These are phyloP conservation scores for Casuarina equisetifolia DNA, from an alignment of 306 rosid species.

Conservation along the genomic window DNA sequence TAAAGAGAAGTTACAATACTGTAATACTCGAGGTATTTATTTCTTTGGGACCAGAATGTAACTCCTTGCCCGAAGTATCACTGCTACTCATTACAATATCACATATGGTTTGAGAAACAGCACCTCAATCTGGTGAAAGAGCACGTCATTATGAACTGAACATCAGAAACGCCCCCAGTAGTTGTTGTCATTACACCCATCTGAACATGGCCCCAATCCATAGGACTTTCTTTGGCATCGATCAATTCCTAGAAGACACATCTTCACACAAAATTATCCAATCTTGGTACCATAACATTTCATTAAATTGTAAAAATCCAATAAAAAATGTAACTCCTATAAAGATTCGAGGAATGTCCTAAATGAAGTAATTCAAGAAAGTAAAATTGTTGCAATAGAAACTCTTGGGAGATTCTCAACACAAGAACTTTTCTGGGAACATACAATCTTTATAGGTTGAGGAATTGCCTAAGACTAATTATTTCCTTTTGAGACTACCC, in stretches of 20 bases:
- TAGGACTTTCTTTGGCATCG: neutral
- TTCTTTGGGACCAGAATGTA: too few relatives aligned
- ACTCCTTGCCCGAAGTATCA: too few relatives aligned
- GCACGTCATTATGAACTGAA: neutral
- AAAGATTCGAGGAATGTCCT: neutral
- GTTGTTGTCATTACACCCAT: neutral
- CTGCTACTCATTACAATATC: too few relatives aligned
- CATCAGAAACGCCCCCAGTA: neutral
- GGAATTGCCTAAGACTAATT: too few relatives aligned
- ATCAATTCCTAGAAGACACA: constrained; percentile 15
- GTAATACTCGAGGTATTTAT: too few relatives aligned
- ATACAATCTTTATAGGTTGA: too few relatives aligned
- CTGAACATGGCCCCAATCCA: neutral
- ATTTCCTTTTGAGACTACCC: too few relatives aligned
- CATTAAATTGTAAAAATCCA: neutral
- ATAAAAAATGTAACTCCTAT: neutral
- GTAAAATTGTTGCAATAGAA: too few relatives aligned
- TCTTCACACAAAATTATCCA: neutral
- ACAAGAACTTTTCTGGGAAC: too few relatives aligned
- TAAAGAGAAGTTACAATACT: too few relatives aligned
- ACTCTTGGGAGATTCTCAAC: too few relatives aligned
- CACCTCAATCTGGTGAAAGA: neutral
- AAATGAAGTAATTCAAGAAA: neutral
- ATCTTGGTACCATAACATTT: neutral
- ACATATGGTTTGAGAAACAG: too few relatives aligned